Evolutionary conservation across 2,329 filamentous ascomycete genomes (phyloP), one percentile per base, ranked within the genome.

Genomic region (Elsinoe arachidis): DNA sequence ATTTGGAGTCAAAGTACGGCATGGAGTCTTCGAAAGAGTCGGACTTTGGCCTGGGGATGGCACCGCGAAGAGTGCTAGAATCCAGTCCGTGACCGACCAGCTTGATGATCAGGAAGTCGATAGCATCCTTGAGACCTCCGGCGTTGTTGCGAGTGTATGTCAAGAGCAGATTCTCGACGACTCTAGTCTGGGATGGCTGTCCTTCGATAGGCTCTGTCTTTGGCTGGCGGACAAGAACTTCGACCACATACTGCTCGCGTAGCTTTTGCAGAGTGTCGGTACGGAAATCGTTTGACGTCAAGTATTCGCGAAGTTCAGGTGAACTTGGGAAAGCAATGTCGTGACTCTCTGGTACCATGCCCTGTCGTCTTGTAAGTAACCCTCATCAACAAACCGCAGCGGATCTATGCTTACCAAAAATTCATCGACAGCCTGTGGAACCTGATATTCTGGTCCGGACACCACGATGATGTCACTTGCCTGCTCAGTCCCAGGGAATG

Each of bases 1-100:
- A 81, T 75, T 96, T 97, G 1, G 92, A 96, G 69, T 96, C 89
- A 68, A 99, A 99, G 76, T 91, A 97, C 58, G 91, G 92, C 55
- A 97, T 80, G 6, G 92, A 95, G 66, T 99, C 92, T 70, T 99
- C 93, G 63, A 99, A 99, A 0, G 93, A 96, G 71, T 99, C 93
- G 1, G 93, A 97, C 76, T 97, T 96, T 61, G 93, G 93, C n/a
- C 93, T 87, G 17, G 92, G 90, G 63, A 97, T 93, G n/a, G 90
- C 86, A 55, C 93, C 93, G 72, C 95, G 95, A 67, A 97, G 85
- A 41, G 90, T 85, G 58, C 82, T 88, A 9, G 86, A 82, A 66
- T 97, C 90, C n/a, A 96, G 83, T n/a, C 88, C 88, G 47, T 90
- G 87, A 44, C 88, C 86, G 26, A 95, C 88, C 60, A 97, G 82